Evolutionary conservation across 306 rosid genomes (phyloP), one percentile per base, ranked within the genome.

Genomic region (Bauhinia variegata): DNA sequence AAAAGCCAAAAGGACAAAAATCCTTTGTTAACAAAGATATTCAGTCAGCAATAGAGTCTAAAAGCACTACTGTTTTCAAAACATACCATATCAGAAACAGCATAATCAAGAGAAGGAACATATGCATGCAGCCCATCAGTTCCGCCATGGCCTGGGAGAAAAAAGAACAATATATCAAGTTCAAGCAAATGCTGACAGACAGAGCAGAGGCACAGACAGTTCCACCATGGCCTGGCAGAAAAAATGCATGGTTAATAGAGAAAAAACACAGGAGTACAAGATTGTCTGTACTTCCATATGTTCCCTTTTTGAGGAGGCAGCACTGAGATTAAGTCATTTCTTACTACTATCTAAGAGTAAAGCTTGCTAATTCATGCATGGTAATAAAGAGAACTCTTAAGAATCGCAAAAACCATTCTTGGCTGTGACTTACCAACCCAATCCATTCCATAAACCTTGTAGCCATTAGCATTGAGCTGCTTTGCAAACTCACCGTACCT

Each of bases 61-160:
- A 37, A 73, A 42, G 41, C 15, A 32, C 2, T n/a, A 7, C 43
- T 30, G 52, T 46, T 32, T 13, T 48, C 17, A 59, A 15, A 39
- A 79, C 89, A 53, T 87, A 93, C 99, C 95, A 80, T 28, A 70
- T 93, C 99, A 13, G 75, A 59, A 68, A 93, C 96, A 44, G 92
- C 97, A 65, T 90, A 86, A 62, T 93, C 97, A 9, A 93, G 88
- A 75, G 97, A 93, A 77, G 81, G 87, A 65, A 93, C 99, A 77
- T 84, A 93, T 19, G 73, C 96, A 83, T 90, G 99, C 69, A 93
- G 74, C 14, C 96, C 99, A 70, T 93, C 99, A 64, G 87, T 93
- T 53, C 97, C 99, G 63, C 99, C 99, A 46, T 93, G 99, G 33
- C 99, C 99, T 93, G 47, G 6, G 52, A 16, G 44, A 46, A 54